Percentiles rank a stretch among this genome's conserved stretches.
These are phyloP conservation scores for Neovahlkampfia damariscottae DNA, from an alignment of 78 protist species.

Conservation along the genomic window DNA sequence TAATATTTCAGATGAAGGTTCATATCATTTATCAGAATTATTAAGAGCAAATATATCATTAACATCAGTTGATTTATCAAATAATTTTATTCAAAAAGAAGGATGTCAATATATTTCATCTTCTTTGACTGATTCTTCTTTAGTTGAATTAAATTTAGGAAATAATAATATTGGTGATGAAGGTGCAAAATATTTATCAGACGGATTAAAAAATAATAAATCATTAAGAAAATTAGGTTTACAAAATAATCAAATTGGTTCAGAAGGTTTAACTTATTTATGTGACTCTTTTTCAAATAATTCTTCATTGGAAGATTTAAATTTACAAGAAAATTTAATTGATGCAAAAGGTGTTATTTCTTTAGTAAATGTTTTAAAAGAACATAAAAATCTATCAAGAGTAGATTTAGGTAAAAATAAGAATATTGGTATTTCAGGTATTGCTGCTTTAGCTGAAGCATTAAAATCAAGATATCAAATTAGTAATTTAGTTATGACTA, in stretches of 20 bases:
- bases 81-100: neutral
- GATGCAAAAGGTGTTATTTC: neutral
- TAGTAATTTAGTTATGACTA: neutral
- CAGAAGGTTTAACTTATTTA: neutral
- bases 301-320: neutral
- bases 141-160: neutral
- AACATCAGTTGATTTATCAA: neutral
- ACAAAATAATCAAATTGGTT: neutral
- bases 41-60: neutral
- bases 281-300: neutral
- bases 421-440: neutral
- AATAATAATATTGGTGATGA: slow-evolving; percentile 5
- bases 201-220: neutral
- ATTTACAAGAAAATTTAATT: neutral
- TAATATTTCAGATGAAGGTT: neutral
- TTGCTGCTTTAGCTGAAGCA: neutral
- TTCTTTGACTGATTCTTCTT: neutral
- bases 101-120: neutral
- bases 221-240: neutral
- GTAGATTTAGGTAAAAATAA: slow-evolving; percentile 1
- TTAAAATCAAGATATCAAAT: neutral
- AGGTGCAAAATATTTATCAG: neutral
- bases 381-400: neutral
- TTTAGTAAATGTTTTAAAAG: neutral
- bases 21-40: neutral